phyloP scores from a whole-genome alignment of 768 basidiomycete species.

The Hebeloma cylindrosporum region DNA sequence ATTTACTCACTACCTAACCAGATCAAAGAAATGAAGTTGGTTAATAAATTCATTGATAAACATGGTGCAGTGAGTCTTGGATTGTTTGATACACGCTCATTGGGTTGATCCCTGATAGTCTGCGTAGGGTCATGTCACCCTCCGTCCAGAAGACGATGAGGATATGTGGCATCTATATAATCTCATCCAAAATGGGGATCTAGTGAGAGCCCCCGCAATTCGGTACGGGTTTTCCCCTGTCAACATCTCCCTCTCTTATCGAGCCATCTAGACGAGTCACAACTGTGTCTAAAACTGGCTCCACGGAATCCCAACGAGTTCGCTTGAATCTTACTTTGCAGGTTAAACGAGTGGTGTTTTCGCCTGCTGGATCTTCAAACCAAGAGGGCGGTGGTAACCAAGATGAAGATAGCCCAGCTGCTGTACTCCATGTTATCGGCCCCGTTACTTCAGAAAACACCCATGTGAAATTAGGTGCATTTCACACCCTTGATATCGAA shows the following conservation, averaged over 20 bases:
- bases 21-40: constrained; percentile 69
- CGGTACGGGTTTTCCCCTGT: constrained; percentile 46
- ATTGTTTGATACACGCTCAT: constrained; percentile 9
- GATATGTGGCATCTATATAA: constrained; percentile 99
- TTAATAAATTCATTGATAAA: constrained; percentile 83
- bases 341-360: constrained; percentile 80
- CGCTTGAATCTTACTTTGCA: constrained; percentile 81
- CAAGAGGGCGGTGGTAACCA: constrained; percentile 38
- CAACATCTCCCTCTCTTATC: background rate
- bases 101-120: constrained; percentile 33
- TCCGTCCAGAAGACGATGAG: constrained; percentile 96
- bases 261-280: constrained; percentile 77
- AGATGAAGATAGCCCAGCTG: constrained; percentile 40
- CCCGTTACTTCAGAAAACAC: constrained; percentile 83
- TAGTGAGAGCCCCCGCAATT: constrained; percentile 82
- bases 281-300: constrained; percentile 89
- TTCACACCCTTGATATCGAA: constrained; percentile 93
- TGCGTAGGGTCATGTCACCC: constrained; percentile 83
- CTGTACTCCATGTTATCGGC: constrained; percentile 83
- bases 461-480: constrained; percentile 90
- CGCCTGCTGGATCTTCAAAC: constrained; percentile 61
- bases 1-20: background rate
- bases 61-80: constrained; percentile 62
- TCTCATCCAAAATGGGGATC: constrained; percentile 86
- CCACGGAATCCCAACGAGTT: constrained; percentile 87